phyloP scores from a whole-genome alignment of 768 basidiomycete species.

The Panellus pusillus region DNA sequence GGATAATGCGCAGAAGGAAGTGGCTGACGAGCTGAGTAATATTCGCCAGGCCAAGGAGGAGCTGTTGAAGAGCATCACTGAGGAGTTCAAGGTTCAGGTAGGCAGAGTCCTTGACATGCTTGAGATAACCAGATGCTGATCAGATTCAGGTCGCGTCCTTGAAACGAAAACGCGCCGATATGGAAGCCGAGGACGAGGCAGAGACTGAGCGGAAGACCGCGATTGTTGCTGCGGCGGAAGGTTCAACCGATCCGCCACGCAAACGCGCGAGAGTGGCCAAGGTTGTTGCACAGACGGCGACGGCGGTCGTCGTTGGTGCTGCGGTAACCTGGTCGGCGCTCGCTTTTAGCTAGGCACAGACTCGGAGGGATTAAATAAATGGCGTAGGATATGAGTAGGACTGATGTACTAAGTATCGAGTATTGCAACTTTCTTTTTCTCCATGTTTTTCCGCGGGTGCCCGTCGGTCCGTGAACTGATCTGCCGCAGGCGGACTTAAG shows the following conservation, averaged over 20 bases:
- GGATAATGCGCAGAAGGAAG: constrained; percentile 43
- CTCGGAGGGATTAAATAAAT: too few species aligned
- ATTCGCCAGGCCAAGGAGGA: constrained; percentile 42
- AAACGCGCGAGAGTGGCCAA: constrained; percentile 50
- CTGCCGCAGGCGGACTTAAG: too few species aligned
- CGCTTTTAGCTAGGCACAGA: constrained; percentile 51
- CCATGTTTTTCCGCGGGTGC: too few species aligned
- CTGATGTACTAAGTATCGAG: not conserved
- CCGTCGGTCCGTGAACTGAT: too few species aligned
- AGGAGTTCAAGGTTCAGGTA: constrained; percentile 36
- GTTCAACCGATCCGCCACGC: constrained; percentile 27
- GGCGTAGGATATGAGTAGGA: too few species aligned
- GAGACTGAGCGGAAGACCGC: constrained; percentile 38
- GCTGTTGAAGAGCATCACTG: constrained; percentile 34
- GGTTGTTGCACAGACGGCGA: constrained; percentile 56
- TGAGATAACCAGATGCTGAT: constrained; percentile 18
- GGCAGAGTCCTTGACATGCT: constrained; percentile 13
- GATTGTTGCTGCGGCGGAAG: constrained; percentile 15
- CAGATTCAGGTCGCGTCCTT: constrained; percentile 37
- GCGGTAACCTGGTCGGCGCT: constrained; percentile 73
- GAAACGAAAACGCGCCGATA: constrained; percentile 64
- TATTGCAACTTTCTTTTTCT: not conserved
- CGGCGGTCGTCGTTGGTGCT: constrained; percentile 65
- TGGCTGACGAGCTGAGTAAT: constrained; percentile 45
- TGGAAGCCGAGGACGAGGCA: constrained; percentile 40